Conservation (phyloP, 495 filamentous ascomycete genomes). For the Penicillium pulvis region DNA sequence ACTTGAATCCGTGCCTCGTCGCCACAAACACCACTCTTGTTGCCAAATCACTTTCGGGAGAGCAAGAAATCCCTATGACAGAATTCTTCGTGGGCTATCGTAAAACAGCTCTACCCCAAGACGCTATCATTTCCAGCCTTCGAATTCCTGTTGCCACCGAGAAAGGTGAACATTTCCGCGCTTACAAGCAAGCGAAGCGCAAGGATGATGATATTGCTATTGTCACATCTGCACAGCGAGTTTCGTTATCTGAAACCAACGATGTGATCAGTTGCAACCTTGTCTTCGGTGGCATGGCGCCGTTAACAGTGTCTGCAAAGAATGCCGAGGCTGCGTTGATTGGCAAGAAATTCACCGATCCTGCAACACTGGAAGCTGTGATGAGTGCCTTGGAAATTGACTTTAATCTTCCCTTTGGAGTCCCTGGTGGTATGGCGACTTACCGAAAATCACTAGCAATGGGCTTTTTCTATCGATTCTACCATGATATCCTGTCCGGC, state of each 20-base stretch:
- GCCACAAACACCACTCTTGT: conserved; percentile 80
- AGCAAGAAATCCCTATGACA: conserved; percentile 84
- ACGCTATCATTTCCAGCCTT: conserved; percentile 83
- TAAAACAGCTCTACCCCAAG: conserved; percentile 74
- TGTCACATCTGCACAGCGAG: conserved; percentile 79
- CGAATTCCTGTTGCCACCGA: conserved; percentile 71
- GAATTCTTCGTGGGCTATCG: conserved; percentile 93
- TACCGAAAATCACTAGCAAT: conserved; percentile 90
- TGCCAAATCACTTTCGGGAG: conserved; percentile 69
- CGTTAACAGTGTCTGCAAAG: conserved; percentile 81
- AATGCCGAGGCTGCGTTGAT: conserved; percentile 67
- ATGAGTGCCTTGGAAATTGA: conserved; percentile 87
- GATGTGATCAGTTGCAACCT: conserved; percentile 71
- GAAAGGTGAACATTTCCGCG: conserved; percentile 57
- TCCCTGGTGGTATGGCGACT: conserved; percentile 94
- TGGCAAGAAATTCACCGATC: conserved; percentile 79
- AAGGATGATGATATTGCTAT: conserved; percentile 98
- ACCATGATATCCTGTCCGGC: conserved; percentile 66
- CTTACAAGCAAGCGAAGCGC: conserved; percentile 94
- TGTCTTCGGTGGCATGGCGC: conserved; percentile 90
- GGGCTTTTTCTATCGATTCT: conserved; percentile 87
- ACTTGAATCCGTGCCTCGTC: conserved; percentile 93
- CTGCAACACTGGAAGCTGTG: conserved; percentile 77
- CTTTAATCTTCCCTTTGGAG: conserved; percentile 81
- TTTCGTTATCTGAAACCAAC: conserved; percentile 65